Base-by-base conservation (phyloP, 352 stramenopile genomes). In the Paralagenidium karlingii region DNA sequence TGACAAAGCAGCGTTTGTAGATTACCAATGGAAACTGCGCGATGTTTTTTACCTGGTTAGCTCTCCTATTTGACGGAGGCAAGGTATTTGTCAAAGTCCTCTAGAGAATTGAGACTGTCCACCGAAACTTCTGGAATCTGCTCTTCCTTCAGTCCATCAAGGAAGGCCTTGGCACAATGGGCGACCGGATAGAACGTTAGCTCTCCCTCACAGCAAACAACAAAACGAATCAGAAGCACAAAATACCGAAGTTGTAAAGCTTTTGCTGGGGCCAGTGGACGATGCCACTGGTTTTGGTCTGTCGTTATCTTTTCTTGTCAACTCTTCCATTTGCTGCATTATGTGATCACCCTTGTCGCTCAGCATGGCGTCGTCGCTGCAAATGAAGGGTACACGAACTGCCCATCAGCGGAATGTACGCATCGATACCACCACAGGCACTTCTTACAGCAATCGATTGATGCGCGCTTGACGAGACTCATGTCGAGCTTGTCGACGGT, bases 31-130 rank as follows among this genome's bases (percentile, higher is more conserved):
- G n/a, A n/a, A n/a, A n/a, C n/a, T n/a, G n/a, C n/a, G n/a, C n/a
- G n/a, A n/a, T 31, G 27, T 13, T 31, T 13, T 13, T 31, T 31
- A 13, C 27, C 27, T 31, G 27, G 42, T 30, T 60, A 68, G 51
- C 76, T 82, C 16, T 63, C 37, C 15, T n/a, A n/a, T n/a, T n/a
- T n/a, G n/a, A n/a, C n/a, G n/a, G n/a, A n/a, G n/a, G 41, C 32
- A 10, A 82, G 69, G 43, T 71, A 82, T 27, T 64, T 58, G 15
- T 71, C 57, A 19, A 82, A 58, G 38, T 69, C 57, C 10, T 55
- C 40, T 30, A 78, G 58, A 1, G 42, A 68, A 9, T 47, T 26
- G 24, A 69, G 47, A 1, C 38, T 26, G 6, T 42, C 20, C 12
- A 39, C n/a, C n/a, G n/a, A n/a, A n/a, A n/a, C n/a, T n/a, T n/a